Conservation (phyloP, 495 filamentous ascomycete species). For the Massariosphaeria phaeospora region DNA sequence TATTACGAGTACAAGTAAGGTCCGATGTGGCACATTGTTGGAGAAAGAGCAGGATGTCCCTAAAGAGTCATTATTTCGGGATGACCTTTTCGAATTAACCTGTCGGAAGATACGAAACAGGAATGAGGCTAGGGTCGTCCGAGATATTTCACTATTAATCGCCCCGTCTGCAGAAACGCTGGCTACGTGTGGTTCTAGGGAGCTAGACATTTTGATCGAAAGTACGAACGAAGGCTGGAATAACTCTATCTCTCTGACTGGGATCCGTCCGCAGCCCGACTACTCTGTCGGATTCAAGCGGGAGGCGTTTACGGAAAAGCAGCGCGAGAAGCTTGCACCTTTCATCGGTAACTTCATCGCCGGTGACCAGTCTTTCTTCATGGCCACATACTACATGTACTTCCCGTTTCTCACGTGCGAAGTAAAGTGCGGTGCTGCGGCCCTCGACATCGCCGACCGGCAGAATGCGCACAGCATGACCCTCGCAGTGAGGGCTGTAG, state of each 20-base stretch:
- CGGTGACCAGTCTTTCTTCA: conserved; percentile 15
- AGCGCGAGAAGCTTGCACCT: conserved; percentile 12
- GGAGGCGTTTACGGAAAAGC: conserved; percentile 21
- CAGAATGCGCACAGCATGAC: conserved; percentile 43
- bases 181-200: conserved; percentile 14
- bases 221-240: conserved; percentile 33
- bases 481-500: conserved; percentile 35
- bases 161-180: conserved; percentile 29
- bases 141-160: conserved; percentile 26
- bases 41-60: conserved; percentile 13
- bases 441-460: conserved; percentile 39
- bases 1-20: conserved; percentile 20
- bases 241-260: conserved; percentile 21
- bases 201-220: conserved; percentile 23
- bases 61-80: conserved; percentile 24
- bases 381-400: conserved; percentile 38
- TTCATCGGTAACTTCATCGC: conserved; percentile 10
- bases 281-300: conserved; percentile 30
- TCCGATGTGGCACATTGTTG: conserved; percentile 23
- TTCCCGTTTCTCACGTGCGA: conserved; percentile 43
- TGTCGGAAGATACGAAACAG: conserved; percentile 15
- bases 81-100: conserved; percentile 22
- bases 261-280: conserved; percentile 33
- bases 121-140: conserved; percentile 28
- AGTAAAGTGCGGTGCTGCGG: conserved; percentile 40